Percentiles rank a stretch among this genome's conserved stretches.
Evolutionary conservation across 1,139 yeast species (phyloP).

Genomic region (Debaryomycetaceae sp.): DNA sequence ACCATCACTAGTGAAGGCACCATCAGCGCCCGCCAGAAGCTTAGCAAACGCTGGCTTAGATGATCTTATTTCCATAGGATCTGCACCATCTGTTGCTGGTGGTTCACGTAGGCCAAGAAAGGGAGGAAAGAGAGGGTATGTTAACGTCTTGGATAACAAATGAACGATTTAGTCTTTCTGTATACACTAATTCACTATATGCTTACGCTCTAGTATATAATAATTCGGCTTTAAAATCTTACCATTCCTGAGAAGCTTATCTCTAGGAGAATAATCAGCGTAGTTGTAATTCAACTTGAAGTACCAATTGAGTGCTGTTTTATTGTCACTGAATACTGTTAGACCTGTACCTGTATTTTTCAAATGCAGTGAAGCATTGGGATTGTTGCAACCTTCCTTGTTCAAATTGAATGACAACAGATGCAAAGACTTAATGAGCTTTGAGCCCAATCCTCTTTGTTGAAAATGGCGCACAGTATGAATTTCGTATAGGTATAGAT

Average conservation of each 20-base stretch:
- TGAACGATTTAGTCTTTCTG: constrained; percentile 7
- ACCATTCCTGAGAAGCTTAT: constrained; percentile 36
- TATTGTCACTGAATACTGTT: constrained; percentile 52
- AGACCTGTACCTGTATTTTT: constrained; percentile 32
- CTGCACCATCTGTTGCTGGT: constrained; percentile 33
- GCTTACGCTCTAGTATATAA: constrained; percentile 18
- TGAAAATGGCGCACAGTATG: constrained; percentile 37
- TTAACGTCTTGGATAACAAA: constrained; percentile 60
- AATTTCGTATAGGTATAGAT: constrained; percentile 53
- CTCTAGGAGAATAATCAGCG: constrained; percentile 43
- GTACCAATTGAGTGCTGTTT: constrained; percentile 44
- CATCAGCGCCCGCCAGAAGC: constrained; percentile 13
- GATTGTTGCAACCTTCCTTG: neutral
- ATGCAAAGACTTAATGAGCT: constrained; percentile 30
- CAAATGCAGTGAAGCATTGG: constrained; percentile 6
- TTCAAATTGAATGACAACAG: constrained; percentile 16
- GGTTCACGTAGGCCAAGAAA: constrained; percentile 54
- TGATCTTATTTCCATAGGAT: constrained; percentile 56
- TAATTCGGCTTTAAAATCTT: constrained; percentile 38
- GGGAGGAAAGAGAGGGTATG: constrained; percentile 72
- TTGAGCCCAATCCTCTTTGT: constrained; percentile 29
- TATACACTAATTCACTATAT: neutral
- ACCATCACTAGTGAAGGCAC: neutral
- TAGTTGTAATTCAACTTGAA: constrained; percentile 31
- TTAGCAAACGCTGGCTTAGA: constrained; percentile 59